Percentiles rank a stretch among this genome's conserved stretches.
Evolutionary conservation across 1,284 basidiomycete species (phyloP).

Genomic region (Ganoderma lingzhi): DNA sequence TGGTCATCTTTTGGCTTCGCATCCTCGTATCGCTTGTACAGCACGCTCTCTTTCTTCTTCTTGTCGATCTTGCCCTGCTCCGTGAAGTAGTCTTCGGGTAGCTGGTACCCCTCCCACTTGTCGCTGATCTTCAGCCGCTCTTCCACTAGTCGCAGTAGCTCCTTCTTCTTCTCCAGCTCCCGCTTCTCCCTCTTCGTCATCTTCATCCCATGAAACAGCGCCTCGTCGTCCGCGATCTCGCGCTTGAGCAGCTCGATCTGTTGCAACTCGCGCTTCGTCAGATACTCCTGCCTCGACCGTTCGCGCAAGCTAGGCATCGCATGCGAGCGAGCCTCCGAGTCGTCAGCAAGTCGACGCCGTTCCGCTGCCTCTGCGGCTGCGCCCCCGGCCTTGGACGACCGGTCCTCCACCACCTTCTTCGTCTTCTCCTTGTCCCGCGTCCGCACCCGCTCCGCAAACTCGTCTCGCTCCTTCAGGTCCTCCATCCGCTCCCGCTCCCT

Average conservation of each 20-base stretch:
- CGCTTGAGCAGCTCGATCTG: constrained; percentile 93
- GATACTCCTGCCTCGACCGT: constrained; percentile 92
- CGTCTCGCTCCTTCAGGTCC: constrained; percentile 90
- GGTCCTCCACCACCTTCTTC: constrained; percentile 93
- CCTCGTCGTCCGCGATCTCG: constrained; percentile 94
- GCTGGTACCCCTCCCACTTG: constrained; percentile 92
- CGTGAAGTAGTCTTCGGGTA: constrained; percentile 97
- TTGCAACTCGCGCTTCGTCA: constrained; percentile 95
- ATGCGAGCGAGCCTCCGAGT: constrained; percentile 76
- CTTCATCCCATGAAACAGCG: constrained; percentile 88
- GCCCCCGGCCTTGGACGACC: constrained; percentile 76
- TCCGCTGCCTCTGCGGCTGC: constrained; percentile 87
- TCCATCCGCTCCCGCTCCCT: constrained; percentile 80
- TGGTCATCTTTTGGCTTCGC: constrained; percentile 88
- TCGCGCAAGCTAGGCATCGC: constrained; percentile 87
- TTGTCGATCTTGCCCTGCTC: constrained; percentile 99
- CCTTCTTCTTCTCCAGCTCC: constrained; percentile 92
- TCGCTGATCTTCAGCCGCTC: constrained; percentile 94
- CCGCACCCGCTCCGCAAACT: constrained; percentile 89
- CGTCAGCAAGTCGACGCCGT: constrained; percentile 86
- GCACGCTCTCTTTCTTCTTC: constrained; percentile 93
- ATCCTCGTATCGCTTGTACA: constrained; percentile 96
- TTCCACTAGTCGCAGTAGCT: constrained; percentile 91
- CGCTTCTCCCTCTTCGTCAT: constrained; percentile 85
- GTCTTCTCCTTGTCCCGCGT: constrained; percentile 87